Evolutionary conservation across 441 rosid genomes (phyloP), one percentile per base, ranked within the genome.

Genomic region (Biscutella auriculata): DNA sequence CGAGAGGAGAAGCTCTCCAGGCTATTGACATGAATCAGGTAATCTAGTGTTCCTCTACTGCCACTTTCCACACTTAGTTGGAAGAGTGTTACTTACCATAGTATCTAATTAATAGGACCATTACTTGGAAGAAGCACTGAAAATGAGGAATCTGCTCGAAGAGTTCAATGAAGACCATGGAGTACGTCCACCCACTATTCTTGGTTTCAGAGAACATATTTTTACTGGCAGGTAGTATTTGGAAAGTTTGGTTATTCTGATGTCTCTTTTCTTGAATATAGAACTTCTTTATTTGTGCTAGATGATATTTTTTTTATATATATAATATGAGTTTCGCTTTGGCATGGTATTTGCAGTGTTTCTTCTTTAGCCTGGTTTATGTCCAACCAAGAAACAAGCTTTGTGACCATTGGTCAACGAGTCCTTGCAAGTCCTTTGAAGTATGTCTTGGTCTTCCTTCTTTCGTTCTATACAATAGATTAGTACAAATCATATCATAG

Each of bases 21-120:
- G 73, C 93, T 53, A 91, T 91, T 72, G 98, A 91, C 74, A 91
- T 91, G 96, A 88, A 91, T 72, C 98, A 91, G 86, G 96, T 82
- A 70, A 68, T 60, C 16, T 46, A 39, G n/a, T 46, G 6, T 25
- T 10, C 28, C 40, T 19, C 23, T 19, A 19, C 23, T 19, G 23
- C 23, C 23, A 19, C 9, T 10, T 9, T 50, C 6, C 8, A 12
- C 23, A 19, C 23, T 19, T 19, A 45, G 53, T 39, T 55, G 35
- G 53, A 52, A 35, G 28, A 48, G 3, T 52, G 56, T 66, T 60
- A 53, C 60, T 58, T 52, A 64, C 52, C 46, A 12, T 40, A 10
- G 6, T 40, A 58, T 35, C 15, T 42, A 62, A 34, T 51, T 48
- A 57, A 46, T 57, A 88, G 98, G 98, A 92, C 73, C 91, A 92